phyloP scores from a whole-genome alignment of 257 asterid genomes.

The Solanum corneliomulleri region DNA sequence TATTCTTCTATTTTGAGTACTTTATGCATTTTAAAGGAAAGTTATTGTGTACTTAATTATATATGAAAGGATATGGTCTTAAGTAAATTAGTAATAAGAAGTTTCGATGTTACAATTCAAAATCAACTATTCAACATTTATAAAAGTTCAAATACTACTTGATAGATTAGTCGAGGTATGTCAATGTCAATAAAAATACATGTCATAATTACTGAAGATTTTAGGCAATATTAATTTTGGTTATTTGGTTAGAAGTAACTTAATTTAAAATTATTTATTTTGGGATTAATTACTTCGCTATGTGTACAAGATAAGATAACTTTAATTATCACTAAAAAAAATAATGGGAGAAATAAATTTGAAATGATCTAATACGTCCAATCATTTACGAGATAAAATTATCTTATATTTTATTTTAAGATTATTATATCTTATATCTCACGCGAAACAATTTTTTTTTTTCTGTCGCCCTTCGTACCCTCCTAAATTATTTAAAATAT shows the following conservation, averaged over 20 bases:
- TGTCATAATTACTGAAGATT: neutral
- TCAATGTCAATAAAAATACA: neutral
- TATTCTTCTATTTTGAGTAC: neutral
- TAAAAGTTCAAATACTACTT: neutral
- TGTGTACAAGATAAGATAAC: no score
- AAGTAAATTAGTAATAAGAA: neutral
- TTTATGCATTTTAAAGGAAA: neutral
- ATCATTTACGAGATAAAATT: neutral
- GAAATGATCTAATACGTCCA: no score
- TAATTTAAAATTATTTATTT: no score
- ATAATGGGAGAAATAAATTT: neutral
- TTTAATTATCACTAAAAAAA: no score
- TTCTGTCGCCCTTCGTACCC: neutral
- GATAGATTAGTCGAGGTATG: neutral
- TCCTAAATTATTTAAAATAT: neutral
- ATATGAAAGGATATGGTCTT: neutral
- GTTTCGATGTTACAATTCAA: neutral
- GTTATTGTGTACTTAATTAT: neutral
- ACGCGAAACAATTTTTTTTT: neutral
- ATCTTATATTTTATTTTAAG: no score
- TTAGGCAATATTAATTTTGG: neutral
- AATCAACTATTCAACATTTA: neutral
- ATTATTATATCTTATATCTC: no score
- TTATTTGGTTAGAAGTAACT: no score
- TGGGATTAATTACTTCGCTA: rapidly evolving